Evolutionary conservation across 257 asterid species (phyloP).

Genomic region (Petrea volubilis): DNA sequence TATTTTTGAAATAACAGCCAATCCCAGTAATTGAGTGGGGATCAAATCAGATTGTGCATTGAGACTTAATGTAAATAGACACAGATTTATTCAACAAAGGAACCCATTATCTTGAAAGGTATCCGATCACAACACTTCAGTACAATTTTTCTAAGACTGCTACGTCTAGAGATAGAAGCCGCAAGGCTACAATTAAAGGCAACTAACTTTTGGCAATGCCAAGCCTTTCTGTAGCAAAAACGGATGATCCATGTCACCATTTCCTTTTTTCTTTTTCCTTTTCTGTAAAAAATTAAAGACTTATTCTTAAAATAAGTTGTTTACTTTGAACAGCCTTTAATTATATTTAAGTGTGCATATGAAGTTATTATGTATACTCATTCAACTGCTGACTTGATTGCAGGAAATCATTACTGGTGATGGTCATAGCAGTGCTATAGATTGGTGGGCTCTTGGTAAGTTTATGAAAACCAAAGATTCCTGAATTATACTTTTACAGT

Average conservation of each 20-base stretch:
- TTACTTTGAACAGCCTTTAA: not conserved
- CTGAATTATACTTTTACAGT: not conserved
- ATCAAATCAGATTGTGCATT: too few relatives aligned
- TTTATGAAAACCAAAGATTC: not conserved
- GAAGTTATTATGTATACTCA: conserved; percentile 3
- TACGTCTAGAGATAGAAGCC: not conserved
- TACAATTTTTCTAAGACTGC: not conserved
- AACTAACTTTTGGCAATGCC: not conserved
- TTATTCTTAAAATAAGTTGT: not conserved
- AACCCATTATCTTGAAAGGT: too few relatives aligned
- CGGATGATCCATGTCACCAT: not conserved
- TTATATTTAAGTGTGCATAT: not conserved
- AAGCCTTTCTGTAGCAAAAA: not conserved
- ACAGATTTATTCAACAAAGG: too few relatives aligned
- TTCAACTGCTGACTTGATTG: conserved; percentile 31
- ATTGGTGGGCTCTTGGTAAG: conserved; percentile 99
- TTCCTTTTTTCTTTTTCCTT: not conserved
- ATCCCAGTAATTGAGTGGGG: too few relatives aligned
- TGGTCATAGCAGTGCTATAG: conserved; percentile 95
- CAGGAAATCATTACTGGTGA: conserved; percentile 96
- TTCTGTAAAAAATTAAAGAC: not conserved
- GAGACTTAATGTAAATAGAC: too few relatives aligned
- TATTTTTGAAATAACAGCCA: too few relatives aligned
- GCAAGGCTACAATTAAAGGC: not conserved
- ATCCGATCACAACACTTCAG: too few relatives aligned